These are phyloP conservation scores for Tuber magnatum DNA, from an alignment of 495 filamentous ascomycete species.

Conservation along the genomic window DNA sequence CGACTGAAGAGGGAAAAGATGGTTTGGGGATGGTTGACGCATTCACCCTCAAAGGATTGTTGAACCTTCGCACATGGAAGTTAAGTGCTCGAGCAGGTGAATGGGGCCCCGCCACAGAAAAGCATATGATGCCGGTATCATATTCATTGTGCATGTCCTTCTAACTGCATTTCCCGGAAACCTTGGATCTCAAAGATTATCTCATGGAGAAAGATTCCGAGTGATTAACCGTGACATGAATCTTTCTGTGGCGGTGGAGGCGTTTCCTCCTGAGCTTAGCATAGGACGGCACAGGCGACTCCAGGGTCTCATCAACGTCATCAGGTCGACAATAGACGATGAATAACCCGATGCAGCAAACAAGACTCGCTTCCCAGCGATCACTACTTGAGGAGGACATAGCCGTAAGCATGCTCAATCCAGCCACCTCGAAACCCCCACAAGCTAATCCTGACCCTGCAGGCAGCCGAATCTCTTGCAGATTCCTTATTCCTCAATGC, in stretches of 20 bases:
- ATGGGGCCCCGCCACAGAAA: neutral
- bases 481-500: conserved; percentile 46
- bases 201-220: neutral
- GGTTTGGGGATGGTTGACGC: neutral
- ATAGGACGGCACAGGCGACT: neutral
- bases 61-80: neutral
- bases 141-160: no score
- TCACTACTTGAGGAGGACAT: neutral
- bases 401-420: neutral
- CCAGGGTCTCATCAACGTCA: neutral
- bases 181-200: neutral
- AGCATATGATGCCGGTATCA: no score
- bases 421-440: neutral
- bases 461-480: conserved; percentile 31
- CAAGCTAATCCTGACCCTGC: neutral
- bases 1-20: neutral
- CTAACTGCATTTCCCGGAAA: neutral
- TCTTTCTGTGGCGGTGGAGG: neutral
- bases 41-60: neutral
- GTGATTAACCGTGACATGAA: neutral
- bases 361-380: neutral
- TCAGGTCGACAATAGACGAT: neutral
- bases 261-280: neutral
- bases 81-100: neutral
- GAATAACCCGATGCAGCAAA: neutral